Base-by-base conservation (phyloP, 257 asterid species). In the Primulina huaijiensis region DNA sequence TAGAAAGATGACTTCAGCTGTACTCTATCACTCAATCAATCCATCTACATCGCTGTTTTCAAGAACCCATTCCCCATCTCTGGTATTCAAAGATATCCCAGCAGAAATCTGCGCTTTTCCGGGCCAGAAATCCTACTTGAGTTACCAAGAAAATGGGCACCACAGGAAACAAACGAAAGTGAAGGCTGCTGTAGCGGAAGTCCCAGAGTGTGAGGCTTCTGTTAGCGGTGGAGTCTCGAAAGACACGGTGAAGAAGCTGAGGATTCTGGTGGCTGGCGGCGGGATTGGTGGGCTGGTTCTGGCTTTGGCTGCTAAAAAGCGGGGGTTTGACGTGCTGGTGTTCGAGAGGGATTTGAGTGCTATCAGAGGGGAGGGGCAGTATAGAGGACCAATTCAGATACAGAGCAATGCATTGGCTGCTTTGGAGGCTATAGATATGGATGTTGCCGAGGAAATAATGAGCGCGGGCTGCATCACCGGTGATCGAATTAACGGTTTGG, bases 341-440 rank as follows among this genome's bases (percentile, higher is more conserved):
- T 94, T 94, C 70, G 99, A 94, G 90, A 94, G 72, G 86, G 97
- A 94, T 73, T 82, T 94, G 84, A 94, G 97, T 75, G 97, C 97
- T 19, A 72, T 94, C 9, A 86, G 97, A 84, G 99, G 99, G 40
- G 97, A 94, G 73, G 99, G 97, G 0, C 96, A 94, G 69, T 94
- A 94, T 60, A 84, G 97, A 40, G 99, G 99, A 1, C 99, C 99
- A 0, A 94, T 91, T 75, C 99, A 94, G 76, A 74, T 94, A 62
- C 99, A 94, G 90, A 91, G 99, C 64, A 94, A 94, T 71, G 97
- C 97, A 0, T 76, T 94, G 84, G 99, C 97, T 52, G 96, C 97
- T 73, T 76, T 94, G 70, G 99, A 94, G 52, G 99, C 97, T 23
- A 88, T 94, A 72, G 97, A 94, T 74, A 74, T 89, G 89, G 88